Evolutionary conservation across 192 early-diverging fungal genomes (phyloP).

Genomic region (Coemansia sp.): DNA sequence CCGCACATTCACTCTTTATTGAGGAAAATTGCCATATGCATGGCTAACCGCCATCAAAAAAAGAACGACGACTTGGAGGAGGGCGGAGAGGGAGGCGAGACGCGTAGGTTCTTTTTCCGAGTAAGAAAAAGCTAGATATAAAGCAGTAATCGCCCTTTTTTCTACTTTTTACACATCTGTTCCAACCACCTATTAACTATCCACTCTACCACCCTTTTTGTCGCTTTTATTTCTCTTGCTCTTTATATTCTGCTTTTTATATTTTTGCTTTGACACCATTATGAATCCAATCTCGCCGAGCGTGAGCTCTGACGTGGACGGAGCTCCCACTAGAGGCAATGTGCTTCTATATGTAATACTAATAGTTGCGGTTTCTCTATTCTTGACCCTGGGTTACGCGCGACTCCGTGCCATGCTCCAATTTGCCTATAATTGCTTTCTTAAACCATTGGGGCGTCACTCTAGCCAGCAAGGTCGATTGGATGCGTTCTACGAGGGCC

Average conservation of each 20-base stretch:
- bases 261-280: background rate
- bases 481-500: conserved; percentile 80
- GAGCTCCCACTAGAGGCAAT: background rate
- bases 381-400: background rate
- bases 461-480: conserved; percentile 72
- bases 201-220: background rate
- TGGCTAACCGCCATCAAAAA: conserved; percentile 4
- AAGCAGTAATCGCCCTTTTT: background rate
- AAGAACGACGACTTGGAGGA: background rate
- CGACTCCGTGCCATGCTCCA: background rate
- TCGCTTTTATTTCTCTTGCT: background rate
- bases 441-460: conserved; percentile 68
- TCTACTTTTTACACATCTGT: background rate
- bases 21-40: conserved; percentile 6
- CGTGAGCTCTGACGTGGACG: background rate
- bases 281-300: background rate
- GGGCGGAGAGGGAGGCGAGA: background rate
- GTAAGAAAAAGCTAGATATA: background rate
- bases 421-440: conserved; percentile 76
- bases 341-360: background rate
- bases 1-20: background rate
- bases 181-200: background rate
- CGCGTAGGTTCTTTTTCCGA: background rate
- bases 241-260: background rate
- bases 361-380: background rate